Conservation (phyloP, 2,329 filamentous ascomycete genomes). For the Escovopsis weberi region DNA sequence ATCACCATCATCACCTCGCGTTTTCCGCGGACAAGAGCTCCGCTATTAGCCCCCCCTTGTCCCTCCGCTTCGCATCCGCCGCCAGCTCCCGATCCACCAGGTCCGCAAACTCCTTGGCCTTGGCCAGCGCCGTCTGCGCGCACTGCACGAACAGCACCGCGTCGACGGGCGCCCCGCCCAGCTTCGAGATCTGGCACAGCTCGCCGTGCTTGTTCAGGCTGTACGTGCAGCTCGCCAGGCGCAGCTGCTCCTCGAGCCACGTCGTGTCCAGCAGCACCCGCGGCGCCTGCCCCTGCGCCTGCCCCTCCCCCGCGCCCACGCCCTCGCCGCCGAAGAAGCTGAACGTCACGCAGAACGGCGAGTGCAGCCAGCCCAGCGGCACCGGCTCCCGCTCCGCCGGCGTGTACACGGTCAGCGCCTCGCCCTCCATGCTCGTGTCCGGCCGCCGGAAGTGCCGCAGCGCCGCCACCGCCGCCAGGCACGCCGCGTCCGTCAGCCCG, state of each 20-base stretch:
- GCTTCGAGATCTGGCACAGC: constrained; percentile 81
- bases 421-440: constrained; percentile 75
- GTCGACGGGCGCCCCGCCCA: constrained; percentile 71
- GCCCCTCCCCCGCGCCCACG: constrained; percentile 1
- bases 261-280: constrained; percentile 54
- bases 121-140: constrained; percentile 57
- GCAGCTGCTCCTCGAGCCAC: constrained; percentile 61
- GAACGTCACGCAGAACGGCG: constrained; percentile 83
- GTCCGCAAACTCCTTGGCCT: constrained; percentile 66
- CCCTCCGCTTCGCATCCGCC: constrained; percentile 62
- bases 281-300: too few species aligned
- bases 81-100: constrained; percentile 60
- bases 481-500: constrained; percentile 73
- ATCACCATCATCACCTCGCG: constrained; percentile 35
- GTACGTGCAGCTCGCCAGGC: constrained; percentile 60
- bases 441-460: constrained; percentile 84
- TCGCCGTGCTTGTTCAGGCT: constrained; percentile 83
- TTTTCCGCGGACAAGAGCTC: constrained; percentile 67
- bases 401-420: constrained; percentile 71
- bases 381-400: constrained; percentile 79
- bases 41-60: constrained; percentile 64
- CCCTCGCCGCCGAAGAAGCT: constrained; percentile 50
- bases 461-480: constrained; percentile 74
- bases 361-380: constrained; percentile 78
- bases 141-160: constrained; percentile 65